A percentile compares a stretch with the other conserved stretches of the same genome.
Evolutionary conservation across 306 rosid species (phyloP).

Genomic region (Luffa aegyptiaca): DNA sequence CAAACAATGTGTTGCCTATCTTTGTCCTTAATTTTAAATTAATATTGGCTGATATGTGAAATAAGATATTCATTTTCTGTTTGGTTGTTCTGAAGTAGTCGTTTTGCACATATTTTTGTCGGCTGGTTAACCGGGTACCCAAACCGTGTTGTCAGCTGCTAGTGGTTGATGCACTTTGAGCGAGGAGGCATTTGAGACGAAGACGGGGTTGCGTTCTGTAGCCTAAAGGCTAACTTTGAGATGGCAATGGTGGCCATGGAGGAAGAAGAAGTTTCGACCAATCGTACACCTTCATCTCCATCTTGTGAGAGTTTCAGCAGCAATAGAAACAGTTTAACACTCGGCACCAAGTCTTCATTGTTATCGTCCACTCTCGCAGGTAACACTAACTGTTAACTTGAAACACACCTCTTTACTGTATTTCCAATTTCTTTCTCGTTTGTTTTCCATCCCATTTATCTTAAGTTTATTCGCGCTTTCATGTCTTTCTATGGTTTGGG

Average conservation of each 20-base stretch:
- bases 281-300: background rate
- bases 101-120: background rate
- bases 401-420: background rate
- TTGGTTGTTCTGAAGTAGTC: background rate
- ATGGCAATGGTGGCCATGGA: background rate
- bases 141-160: background rate
- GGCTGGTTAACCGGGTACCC: background rate
- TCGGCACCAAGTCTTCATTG: constrained; percentile 31
- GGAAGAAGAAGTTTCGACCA: background rate
- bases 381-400: constrained; percentile 8
- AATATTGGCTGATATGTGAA: background rate
- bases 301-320: constrained; percentile 9
- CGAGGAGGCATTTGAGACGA: background rate
- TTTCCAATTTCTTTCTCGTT: background rate
- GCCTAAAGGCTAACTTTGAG: background rate
- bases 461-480: background rate
- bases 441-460: background rate
- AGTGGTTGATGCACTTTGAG: constrained; percentile 3
- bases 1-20: background rate
- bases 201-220: background rate
- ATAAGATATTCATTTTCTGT: background rate
- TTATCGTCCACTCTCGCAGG: constrained; percentile 43
- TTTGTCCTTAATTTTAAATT: background rate
- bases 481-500: background rate
- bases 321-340: constrained; percentile 10